Evolutionary conservation across 768 basidiomycete species (phyloP).

Genomic region (Tricholoma flavovirens): DNA sequence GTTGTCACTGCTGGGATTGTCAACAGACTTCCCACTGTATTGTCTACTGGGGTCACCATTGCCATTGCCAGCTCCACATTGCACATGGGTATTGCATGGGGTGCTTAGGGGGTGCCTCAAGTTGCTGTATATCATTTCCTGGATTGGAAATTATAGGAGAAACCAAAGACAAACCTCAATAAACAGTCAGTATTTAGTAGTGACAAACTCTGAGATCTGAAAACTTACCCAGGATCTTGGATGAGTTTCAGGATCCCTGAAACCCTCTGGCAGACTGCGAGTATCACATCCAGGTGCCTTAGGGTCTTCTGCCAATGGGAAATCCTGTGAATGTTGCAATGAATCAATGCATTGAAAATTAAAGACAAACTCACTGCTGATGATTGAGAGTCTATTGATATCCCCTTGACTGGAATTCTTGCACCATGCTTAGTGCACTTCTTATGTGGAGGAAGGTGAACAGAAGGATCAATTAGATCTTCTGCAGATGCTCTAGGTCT

Average conservation of each 20-base stretch:
- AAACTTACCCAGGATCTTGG: background rate
- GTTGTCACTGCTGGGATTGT: background rate
- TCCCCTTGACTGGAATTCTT: background rate
- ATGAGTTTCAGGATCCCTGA: background rate
- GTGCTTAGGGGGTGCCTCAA: no score
- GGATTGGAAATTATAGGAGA: no score
- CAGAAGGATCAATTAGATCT: no score
- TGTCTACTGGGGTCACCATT: background rate
- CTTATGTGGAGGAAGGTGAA: background rate
- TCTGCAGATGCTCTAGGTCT: no score
- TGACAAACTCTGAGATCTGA: background rate
- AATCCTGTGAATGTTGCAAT: background rate
- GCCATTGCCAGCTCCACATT: no score
- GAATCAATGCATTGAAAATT: background rate
- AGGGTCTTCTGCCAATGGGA: background rate
- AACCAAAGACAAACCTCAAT: background rate
- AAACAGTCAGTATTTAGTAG: background rate
- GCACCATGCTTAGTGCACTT: background rate
- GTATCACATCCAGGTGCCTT: background rate
- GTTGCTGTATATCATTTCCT: no score
- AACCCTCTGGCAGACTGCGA: background rate
- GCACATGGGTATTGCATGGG: no score
- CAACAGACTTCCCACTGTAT: no score
- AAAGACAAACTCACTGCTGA: background rate
- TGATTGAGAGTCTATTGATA: background rate